A percentile compares a stretch with the other conserved stretches of the same genome.
Evolutionary conservation across 371 early-diverging fungal species (phyloP).

Genomic region (Mortierella sp.): DNA sequence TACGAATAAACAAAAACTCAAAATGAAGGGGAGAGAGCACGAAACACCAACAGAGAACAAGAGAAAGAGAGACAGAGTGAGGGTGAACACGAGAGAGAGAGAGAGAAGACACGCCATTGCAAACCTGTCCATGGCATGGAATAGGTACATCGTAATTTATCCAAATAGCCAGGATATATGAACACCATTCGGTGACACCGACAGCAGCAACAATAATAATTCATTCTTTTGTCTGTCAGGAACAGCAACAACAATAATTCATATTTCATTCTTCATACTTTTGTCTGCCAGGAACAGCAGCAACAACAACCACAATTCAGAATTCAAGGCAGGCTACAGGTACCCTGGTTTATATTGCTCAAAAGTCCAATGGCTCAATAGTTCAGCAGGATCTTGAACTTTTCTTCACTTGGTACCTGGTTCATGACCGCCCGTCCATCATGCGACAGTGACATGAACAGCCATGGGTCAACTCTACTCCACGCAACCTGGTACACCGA

Average conservation of each 20-base stretch:
- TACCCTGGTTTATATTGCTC: neutral
- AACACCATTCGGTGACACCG: no score
- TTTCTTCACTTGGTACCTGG: conserved; percentile 88
- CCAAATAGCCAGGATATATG: no score
- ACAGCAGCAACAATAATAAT: no score
- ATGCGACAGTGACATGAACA: conserved; percentile 94
- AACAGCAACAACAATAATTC: no score
- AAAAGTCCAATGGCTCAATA: neutral
- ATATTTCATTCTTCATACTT: no score
- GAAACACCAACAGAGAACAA: neutral
- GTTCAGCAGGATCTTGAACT: conserved; percentile 85
- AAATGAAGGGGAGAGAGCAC: conserved; percentile 7
- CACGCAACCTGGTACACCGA: conserved; percentile 92
- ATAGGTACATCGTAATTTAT: no score
- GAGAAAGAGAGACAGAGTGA: neutral
- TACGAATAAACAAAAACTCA: neutral
- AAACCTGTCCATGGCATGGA: no score
- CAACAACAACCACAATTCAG: no score
- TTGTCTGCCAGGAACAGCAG: no score
- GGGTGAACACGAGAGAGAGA: neutral
- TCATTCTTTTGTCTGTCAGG: no score
- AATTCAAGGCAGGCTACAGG: no score
- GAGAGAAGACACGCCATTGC: neutral
- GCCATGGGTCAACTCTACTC: conserved; percentile 94
- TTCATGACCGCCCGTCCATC: conserved; percentile 94